A percentile compares a stretch with the other conserved stretches of the same genome.
phyloP scores from a whole-genome alignment of 495 filamentous ascomycete species.

The Podospora pseudopauciseta region DNA sequence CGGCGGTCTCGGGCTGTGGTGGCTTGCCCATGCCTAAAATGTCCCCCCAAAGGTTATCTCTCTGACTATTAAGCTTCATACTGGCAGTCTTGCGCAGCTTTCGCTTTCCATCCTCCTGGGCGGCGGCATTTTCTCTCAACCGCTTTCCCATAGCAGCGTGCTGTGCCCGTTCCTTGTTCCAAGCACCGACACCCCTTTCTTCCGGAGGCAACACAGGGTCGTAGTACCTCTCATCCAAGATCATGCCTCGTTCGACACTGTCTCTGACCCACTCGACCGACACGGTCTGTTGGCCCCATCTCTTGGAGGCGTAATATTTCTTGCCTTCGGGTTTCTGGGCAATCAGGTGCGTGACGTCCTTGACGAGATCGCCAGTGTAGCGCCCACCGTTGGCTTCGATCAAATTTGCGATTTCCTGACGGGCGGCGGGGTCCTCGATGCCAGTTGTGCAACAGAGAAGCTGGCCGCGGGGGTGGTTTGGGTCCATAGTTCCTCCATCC shows the following conservation, averaged over 20 bases:
- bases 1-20: constrained; percentile 10
- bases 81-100: constrained; percentile 81
- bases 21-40: constrained; percentile 55
- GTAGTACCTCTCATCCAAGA: constrained; percentile 78
- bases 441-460: constrained; percentile 85
- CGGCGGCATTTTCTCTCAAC: constrained; percentile 28
- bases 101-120: constrained; percentile 47
- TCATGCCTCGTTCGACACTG: constrained; percentile 87
- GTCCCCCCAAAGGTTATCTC: constrained; percentile 79
- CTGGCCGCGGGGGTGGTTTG: constrained; percentile 34
- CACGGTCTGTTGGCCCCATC: constrained; percentile 76
- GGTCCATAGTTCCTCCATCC: constrained; percentile 31
- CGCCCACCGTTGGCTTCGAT: constrained; percentile 67
- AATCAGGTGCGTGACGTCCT: constrained; percentile 80
- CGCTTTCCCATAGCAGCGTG: constrained; percentile 39
- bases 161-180: constrained; percentile 55
- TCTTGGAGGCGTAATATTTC: constrained; percentile 81
- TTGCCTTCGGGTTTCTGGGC: constrained; percentile 72
- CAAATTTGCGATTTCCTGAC: constrained; percentile 59
- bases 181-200: constrained; percentile 74
- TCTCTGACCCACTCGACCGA: constrained; percentile 80
- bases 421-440: constrained; percentile 72
- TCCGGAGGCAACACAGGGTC: constrained; percentile 64
- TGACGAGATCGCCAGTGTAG: constrained; percentile 84
- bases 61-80: constrained; percentile 72